Base-by-base conservation (phyloP, 1,139 yeast species). In the Taphrina populina region DNA sequence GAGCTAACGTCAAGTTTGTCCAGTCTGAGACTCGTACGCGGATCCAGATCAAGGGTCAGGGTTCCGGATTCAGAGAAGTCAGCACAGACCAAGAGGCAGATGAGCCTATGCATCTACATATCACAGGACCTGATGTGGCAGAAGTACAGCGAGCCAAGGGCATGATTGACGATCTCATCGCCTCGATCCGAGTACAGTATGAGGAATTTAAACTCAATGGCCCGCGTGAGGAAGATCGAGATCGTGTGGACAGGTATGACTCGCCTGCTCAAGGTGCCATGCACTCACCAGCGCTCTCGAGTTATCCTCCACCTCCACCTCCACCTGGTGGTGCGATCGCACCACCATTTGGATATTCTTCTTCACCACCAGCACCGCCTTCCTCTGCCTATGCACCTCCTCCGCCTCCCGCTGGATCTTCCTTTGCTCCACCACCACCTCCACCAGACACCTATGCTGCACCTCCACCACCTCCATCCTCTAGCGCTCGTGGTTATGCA, bases 1-100 rank as follows among this genome's bases (percentile, higher is more conserved):
- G 72, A n/a, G 68, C 66, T 45, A 70, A 71, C 56, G 68, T 71
- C 39, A 71, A 71, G 62, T 75, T 71, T 59, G 69, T 71, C 36
- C 66, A 65, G 49, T 56, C 52, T 30, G 72, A 67, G 39, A 70
- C 74, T 1, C 69, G 68, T 3, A 64, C 70, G 39, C 60, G 66
- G 13, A 69, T 71, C 10, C 70, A 66, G 52, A 62, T 71, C 44
- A 70, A 69, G 58, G 74, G 74, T n/a, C 61, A 64, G 17, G 73
- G 73, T 15, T 68, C 73, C 5, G 71, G 70, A 3, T 71, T 64
- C 58, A 49, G 67, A 32, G 73, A 70, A 40, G 60, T 64, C 35
- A 58, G 60, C 21, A 68, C 71, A 10, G 69, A 68, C 3, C 54
- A 58, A 27, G 74, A 71, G 56, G 68, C 67, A 21, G 70, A 67